Evolutionary conservation across 805 yeast species (phyloP), one percentile per base, ranked within the genome.

Genomic region (Candida coquimbonensis): DNA sequence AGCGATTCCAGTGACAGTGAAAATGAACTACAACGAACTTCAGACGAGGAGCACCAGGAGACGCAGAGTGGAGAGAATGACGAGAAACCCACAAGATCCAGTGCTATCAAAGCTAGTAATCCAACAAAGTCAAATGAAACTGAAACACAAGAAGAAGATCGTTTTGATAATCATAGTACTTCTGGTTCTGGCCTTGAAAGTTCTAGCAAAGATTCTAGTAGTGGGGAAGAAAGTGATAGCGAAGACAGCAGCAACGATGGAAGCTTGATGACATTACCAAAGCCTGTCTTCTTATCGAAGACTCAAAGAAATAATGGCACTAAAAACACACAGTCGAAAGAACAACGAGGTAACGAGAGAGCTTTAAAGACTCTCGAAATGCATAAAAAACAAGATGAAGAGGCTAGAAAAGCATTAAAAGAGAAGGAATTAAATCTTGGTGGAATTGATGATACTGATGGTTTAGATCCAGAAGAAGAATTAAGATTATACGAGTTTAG

Each of bases 381-480:
- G 39, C 61, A 53, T 42, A 58, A 56, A 46, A 55, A 47, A 44
- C 62, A 53, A 39, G 60, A 49, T 49, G 51, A 32, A 26, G 56
- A 43, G 49, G 48, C 42, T 36, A 53, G 42, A 42, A 55, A 49
- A 29, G 47, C 44, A 8, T 53, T 51, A n/a, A 48, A 49, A 19
- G 49, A 53, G 14, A 47, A 54, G 19, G 62, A 60, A 16, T 56
- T 61, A 38, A 45, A 54, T 19, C 61, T 57, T 5, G 45, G 47
- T 3, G 68, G 54, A 0, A 55, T 76, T 0, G 85, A 81, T 52
- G 89, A 82, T 53, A 74, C 82, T 0, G 87, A 82, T 52, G 79
- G 73, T 33, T 35, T 74, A 6, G 80, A 80, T 46, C 78, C 82
- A 0, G 75, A 1, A 65, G 77, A 14, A 69, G 79, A 61, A 77